A percentile compares a stretch with the other conserved stretches of the same genome.
phyloP scores from a whole-genome alignment of 2,329 filamentous ascomycete genomes.

The Talaromyces atroroseus region DNA sequence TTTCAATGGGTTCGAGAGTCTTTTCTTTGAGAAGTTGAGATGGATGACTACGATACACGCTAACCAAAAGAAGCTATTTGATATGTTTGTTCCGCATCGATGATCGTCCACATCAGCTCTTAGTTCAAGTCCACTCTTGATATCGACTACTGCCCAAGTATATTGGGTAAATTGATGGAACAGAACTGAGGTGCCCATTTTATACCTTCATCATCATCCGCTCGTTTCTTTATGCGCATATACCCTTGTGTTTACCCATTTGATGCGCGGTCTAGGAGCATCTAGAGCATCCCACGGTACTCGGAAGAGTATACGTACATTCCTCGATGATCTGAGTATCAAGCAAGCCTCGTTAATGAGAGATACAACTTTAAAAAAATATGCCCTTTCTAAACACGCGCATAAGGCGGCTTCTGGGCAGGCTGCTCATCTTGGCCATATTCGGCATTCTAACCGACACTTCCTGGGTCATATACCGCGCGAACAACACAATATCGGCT shows the following conservation, averaged over 20 bases:
- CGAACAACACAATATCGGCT: background rate
- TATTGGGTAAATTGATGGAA: too few species aligned
- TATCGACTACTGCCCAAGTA: background rate
- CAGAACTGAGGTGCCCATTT: too few species aligned
- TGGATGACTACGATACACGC: too few species aligned
- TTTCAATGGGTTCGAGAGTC: too few species aligned
- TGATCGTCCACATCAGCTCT: background rate
- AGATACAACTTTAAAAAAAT: background rate
- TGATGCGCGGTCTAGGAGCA: background rate
- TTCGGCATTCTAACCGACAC: background rate
- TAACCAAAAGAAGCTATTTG: background rate
- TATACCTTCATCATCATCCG: too few species aligned
- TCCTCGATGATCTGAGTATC: background rate
- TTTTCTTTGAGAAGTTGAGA: too few species aligned
- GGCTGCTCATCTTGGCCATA: background rate
- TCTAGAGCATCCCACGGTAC: background rate
- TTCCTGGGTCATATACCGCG: background rate
- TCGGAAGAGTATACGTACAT: background rate
- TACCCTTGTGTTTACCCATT: background rate
- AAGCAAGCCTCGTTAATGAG: background rate
- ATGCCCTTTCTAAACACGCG: slow-evolving; percentile 4
- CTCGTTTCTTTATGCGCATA: too few species aligned
- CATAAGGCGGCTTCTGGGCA: slow-evolving; percentile 2
- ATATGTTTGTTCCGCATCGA: background rate
- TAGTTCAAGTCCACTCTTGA: background rate